Base-by-base conservation (phyloP, 805 yeast species). In the Candida succiphila region DNA sequence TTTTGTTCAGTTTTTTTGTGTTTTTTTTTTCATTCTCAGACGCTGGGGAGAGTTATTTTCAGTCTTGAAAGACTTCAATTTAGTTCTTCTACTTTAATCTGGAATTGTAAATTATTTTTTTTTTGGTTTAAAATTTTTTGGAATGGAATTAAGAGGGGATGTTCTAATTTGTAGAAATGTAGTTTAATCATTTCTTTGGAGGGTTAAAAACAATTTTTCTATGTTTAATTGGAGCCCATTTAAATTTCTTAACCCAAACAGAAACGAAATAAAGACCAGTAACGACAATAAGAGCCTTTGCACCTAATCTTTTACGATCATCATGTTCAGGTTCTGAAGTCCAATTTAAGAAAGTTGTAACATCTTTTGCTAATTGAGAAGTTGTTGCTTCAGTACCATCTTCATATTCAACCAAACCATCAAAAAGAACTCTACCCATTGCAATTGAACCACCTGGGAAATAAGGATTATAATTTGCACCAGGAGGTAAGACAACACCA, bases 371-470 rank as follows among this genome's bases (percentile, higher is more conserved):
- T 97, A 89, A 88, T 72, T 92, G 98, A 37, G 97, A 80, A 43
- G 97, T 82, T 35, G 97, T 78, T 35, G 98, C 97, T 39, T 94
- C 95, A 39, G 98, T 92, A 57, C 98, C 98, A 61, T 92, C 98
- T 62, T 92, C 98, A 66, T 78, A 92, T 71, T 92, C 98, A 44
- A 92, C 98, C 56, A 92, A 72, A 46, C 85, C 98, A 59, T 92
- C 98, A 51, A 88, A 92, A 61, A 92, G 72, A 39, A 89, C 97
- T 70, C 98, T 84, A 58, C 85, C 97, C 98, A 92, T 92, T 50
- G 96, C 98, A 69, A 92, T 89, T 28, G 96, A 74, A 46, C 98
- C 97, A 67, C 97, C 97, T 61, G 98, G 97, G 95, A 92, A 92
- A 74, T 92, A 92, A 56, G 98, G 98, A 75, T 92, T 92, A 69